phyloP scores from a whole-genome alignment of 2,329 filamentous ascomycete genomes.

The Paraphaeosphaeria minitans region DNA sequence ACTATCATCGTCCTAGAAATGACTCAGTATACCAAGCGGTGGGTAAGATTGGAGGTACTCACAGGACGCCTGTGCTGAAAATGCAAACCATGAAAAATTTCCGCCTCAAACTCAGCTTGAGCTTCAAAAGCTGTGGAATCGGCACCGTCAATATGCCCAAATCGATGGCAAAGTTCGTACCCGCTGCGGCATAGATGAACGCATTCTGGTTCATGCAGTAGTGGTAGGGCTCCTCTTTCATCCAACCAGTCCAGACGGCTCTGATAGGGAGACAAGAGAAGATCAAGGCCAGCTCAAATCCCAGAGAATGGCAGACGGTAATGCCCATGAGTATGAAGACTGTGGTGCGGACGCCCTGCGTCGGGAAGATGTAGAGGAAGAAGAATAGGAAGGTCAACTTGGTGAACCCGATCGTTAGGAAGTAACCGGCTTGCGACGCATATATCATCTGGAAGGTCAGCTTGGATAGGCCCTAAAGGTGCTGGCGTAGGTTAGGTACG shows the following conservation, averaged over 20 bases:
- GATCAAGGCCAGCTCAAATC: conserved; percentile 22
- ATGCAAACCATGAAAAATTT: conserved; percentile 17
- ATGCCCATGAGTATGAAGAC: conserved; percentile 15
- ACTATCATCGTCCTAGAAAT: conserved; percentile 38
- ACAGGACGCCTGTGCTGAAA: conserved; percentile 18
- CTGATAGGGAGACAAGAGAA: conserved; percentile 17
- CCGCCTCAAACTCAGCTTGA: conserved; percentile 15
- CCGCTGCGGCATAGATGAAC: conserved; percentile 17
- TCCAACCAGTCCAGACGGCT: conserved; percentile 18
- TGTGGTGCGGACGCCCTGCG: conserved; percentile 12
- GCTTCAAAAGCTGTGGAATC: conserved; percentile 17
- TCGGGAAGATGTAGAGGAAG: conserved; percentile 35
- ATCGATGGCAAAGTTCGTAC: conserved; percentile 17
- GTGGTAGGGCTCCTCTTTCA: conserved; percentile 11
- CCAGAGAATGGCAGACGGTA: conserved; percentile 14
- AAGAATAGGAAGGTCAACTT: conserved; percentile 33
- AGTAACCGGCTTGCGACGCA: conserved; percentile 33
- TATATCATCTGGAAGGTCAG: conserved; percentile 15
- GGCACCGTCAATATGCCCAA: conserved; percentile 15
- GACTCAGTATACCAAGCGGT: not conserved
- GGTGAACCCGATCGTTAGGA: conserved; percentile 24
- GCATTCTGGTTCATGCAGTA: conserved; percentile 19
- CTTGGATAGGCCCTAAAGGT: not conserved
- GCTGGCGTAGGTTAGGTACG: too few relatives aligned
- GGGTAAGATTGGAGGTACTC: not conserved